Evolutionary conservation across 2,329 filamentous ascomycete genomes (phyloP), one percentile per base, ranked within the genome.

Genomic region (Neocatenulostroma microsporum): DNA sequence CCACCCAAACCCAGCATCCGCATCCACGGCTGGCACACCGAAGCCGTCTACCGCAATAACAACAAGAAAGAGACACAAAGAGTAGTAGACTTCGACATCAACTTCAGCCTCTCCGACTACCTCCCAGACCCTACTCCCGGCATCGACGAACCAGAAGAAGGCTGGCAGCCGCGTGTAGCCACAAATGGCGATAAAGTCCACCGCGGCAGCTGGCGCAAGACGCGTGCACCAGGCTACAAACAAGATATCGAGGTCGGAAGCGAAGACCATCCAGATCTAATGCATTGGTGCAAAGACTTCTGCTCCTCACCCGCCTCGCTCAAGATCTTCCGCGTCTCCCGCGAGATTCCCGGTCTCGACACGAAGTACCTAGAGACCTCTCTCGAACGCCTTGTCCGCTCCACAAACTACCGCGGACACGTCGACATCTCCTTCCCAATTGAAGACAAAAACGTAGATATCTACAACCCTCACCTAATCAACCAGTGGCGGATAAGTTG

Each of bases 221-320:
- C 62, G 4, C 61, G 70, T 3, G 75, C 69, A 0, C 69, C 72
- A 2, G 65, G 62, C 3, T 54, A 51, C 19, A 62, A 57, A 34
- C 62, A 66, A 41, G 62, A 63, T 41, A 57, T 72, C 38, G 67
- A 73, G 47, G 56, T 70, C 9, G 65, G 66, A 9, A 41, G 46
- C 8, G 48, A 41, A 48, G 40, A 5, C 32, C 62, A 59, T 52
- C 69, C 50, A 21, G 61, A 50, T 14, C 56, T 78, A 9, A 56
- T 56, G 15, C 72, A 78, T 40, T 87, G 82, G 82, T 84, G 80
- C 49, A 73, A 80, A 40, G 70, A 72, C 25, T 88, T 76, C 60
- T 79, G 75, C 49, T 71, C 71, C 2, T 76, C 71, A 45, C 62
- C 66, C 15, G 67, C 74, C 1, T 63, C 64, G 8, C 64, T 84